phyloP scores from a whole-genome alignment of 768 basidiomycete genomes.

The Mycena indigotica region DNA sequence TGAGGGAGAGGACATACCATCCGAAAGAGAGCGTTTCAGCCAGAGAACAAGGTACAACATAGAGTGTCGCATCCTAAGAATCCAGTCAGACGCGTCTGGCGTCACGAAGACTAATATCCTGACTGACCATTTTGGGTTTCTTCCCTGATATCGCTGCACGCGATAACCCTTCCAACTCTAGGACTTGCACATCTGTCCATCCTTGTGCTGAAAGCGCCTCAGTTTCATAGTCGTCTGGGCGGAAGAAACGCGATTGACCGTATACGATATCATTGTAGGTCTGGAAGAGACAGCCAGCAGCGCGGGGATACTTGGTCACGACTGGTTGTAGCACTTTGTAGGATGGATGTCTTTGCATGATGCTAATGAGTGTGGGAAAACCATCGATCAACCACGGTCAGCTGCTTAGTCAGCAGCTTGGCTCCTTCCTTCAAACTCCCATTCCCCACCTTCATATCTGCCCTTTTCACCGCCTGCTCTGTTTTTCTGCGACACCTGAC shows the following conservation, averaged over 20 bases:
- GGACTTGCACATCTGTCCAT: constrained; percentile 65
- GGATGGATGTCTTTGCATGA: constrained; percentile 23
- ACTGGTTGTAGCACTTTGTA: constrained; percentile 49
- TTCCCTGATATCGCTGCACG: constrained; percentile 63
- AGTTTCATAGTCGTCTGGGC: constrained; percentile 5
- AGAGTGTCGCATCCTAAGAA: constrained; percentile 44
- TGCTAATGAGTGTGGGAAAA: background rate
- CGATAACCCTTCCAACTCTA: constrained; percentile 58
- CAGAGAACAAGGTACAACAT: constrained; percentile 69
- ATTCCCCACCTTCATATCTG: background rate
- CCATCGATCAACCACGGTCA: background rate
- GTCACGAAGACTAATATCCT: too few relatives aligned
- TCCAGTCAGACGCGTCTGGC: too few relatives aligned
- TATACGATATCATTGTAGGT: constrained; percentile 73
- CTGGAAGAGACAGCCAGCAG: constrained; percentile 67
- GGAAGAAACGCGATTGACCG: constrained; percentile 37
- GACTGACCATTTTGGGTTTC: constrained; percentile 54
- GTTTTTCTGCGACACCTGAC: background rate
- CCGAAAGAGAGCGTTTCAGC: constrained; percentile 65
- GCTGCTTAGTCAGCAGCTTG: too few relatives aligned
- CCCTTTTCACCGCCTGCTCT: background rate
- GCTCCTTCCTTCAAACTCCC: too few relatives aligned
- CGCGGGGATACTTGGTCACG: constrained; percentile 61
- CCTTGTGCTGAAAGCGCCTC: constrained; percentile 55
- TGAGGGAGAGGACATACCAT: constrained; percentile 44